phyloP scores from a whole-genome alignment of 306 rosid genomes.

The Vigna reflexopilosa region DNA sequence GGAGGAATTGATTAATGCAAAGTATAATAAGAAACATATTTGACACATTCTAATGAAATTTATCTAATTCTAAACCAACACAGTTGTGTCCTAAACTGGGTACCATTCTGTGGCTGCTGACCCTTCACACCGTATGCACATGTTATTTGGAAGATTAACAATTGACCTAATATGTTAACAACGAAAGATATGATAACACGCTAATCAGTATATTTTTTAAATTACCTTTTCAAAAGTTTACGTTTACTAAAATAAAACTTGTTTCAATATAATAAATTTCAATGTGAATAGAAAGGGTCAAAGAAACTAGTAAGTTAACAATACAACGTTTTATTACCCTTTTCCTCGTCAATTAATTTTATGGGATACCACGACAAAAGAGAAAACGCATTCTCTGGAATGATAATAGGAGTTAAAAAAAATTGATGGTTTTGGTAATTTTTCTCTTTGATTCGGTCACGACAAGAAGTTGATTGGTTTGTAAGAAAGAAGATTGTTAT shows the following conservation, averaged over 20 bases:
- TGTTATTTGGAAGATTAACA: not conserved
- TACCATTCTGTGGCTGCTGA: not conserved
- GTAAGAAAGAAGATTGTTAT: conserved; percentile 20
- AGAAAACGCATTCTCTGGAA: not conserved
- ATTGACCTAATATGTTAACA: conserved; percentile 7
- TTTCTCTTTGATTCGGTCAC: conserved; percentile 13
- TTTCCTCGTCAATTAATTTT: conserved; percentile 1
- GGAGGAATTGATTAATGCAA: not conserved
- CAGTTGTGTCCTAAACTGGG: not conserved
- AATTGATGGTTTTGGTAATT: conserved; percentile 10
- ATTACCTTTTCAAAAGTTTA: not conserved
- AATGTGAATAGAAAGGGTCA: not conserved
- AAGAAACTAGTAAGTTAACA: not conserved
- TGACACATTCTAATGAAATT: not conserved
- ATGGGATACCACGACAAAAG: not conserved
- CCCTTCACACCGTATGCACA: not conserved
- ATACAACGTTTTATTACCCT: not conserved
- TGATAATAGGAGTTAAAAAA: not conserved
- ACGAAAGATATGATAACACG: not conserved
- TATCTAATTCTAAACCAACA: not conserved
- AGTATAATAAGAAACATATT: not conserved
- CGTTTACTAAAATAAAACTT: not conserved
- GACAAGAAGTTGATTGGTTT: conserved; percentile 30
- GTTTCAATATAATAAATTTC: not conserved
- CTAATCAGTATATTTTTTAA: not conserved